Evolutionary conservation across 306 rosid genomes (phyloP).

Genomic region (Fagus sylvatica): DNA sequence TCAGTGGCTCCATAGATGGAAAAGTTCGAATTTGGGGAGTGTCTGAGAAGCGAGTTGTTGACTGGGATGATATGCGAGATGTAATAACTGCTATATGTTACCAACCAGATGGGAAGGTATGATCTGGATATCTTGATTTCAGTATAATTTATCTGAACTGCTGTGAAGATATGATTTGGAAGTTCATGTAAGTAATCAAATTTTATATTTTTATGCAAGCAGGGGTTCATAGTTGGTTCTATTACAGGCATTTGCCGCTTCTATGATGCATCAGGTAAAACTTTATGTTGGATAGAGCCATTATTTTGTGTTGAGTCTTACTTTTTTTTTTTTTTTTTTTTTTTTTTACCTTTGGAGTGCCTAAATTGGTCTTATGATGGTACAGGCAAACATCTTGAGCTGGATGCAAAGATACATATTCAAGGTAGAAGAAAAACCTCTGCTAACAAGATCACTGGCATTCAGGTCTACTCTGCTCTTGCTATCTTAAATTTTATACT

Average conservation of each 20-base stretch:
- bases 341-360: neutral
- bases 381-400: slow-evolving; percentile 56
- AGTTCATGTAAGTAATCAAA: slow-evolving; percentile 18
- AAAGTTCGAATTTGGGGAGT: slow-evolving; percentile 89
- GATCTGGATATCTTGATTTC: slow-evolving; percentile 22
- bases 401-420: slow-evolving; percentile 49
- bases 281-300: neutral
- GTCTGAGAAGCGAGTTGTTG: slow-evolving; percentile 72
- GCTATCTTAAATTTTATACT: neutral
- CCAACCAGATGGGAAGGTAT: slow-evolving; percentile 76
- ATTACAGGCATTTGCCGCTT: slow-evolving; percentile 68
- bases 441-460: slow-evolving; percentile 77
- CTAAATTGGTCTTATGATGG: slow-evolving; percentile 35
- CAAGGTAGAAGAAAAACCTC: slow-evolving; percentile 59
- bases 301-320: neutral
- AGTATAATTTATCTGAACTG: neutral
- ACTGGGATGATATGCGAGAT: slow-evolving; percentile 78
- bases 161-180: neutral
- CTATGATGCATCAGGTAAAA: slow-evolving; percentile 70
- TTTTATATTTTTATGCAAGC: slow-evolving; percentile 25
- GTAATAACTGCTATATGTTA: slow-evolving; percentile 80
- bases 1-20: slow-evolving; percentile 90
- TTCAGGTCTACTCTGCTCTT: slow-evolving; percentile 63
- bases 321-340: neutral
- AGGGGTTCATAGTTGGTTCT: slow-evolving; percentile 84